A percentile compares a stretch with the other conserved stretches of the same genome.
Evolutionary conservation across 257 asterid genomes (phyloP).

Genomic region (Euphrasia confusa): DNA sequence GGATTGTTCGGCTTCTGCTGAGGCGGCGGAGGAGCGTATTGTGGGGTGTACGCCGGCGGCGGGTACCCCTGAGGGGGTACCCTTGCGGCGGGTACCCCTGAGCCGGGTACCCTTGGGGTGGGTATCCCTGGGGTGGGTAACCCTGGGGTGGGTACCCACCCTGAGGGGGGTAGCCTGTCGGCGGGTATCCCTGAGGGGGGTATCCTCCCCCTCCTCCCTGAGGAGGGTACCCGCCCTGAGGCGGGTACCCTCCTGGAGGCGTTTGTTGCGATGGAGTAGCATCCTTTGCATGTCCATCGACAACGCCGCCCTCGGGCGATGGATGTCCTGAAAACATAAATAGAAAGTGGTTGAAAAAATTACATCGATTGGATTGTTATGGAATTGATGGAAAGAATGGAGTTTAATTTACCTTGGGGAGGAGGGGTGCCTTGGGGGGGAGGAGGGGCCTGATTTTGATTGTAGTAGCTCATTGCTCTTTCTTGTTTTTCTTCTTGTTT

Average conservation of each 20-base stretch:
- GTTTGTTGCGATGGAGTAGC: neutral
- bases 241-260: neutral
- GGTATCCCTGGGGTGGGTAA: too few relatives aligned
- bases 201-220: neutral
- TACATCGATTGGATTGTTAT: too few relatives aligned
- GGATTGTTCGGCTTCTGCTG: neutral
- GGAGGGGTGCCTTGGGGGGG: neutral
- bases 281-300: neutral
- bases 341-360: too few relatives aligned
- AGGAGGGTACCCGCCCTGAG: neutral
- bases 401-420: neutral
- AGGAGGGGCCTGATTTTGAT: neutral
- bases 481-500: too few relatives aligned
- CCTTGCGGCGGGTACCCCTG: too few relatives aligned
- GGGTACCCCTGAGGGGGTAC: neutral
- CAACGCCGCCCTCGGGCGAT: too few relatives aligned
- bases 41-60: neutral
- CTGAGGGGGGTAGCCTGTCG: neutral
- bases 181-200: neutral
- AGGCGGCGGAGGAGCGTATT: neutral
- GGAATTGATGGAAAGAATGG: too few relatives aligned
- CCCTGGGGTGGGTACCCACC: too few relatives aligned
- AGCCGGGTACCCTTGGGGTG: too few relatives aligned
- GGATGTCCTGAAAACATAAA: too few relatives aligned
- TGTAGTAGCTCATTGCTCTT: neutral